phyloP scores from a whole-genome alignment of 2,329 filamentous ascomycete genomes.

The Bimuria novae-zelandiae region DNA sequence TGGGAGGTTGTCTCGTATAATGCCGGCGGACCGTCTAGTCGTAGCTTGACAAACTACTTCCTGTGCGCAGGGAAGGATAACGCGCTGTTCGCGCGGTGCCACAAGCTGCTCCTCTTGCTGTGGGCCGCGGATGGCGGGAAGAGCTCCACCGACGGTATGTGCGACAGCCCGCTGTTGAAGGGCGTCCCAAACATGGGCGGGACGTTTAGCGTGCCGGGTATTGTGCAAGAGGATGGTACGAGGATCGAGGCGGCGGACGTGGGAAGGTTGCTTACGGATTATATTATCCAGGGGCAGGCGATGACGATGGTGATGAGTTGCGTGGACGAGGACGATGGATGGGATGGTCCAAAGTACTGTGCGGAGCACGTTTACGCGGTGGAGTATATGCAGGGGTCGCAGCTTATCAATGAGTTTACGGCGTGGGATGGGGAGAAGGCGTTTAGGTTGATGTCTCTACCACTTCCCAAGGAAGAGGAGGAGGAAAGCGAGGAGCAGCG shows the following conservation, averaged over 20 bases:
- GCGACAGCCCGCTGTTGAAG: conserved; percentile 58
- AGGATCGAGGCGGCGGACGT: conserved; percentile 4
- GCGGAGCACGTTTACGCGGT: conserved; percentile 35
- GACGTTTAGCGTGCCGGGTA: conserved; percentile 24
- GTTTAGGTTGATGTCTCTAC: conserved; percentile 56
- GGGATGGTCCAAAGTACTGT: conserved; percentile 60
- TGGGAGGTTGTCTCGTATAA: conserved; percentile 43
- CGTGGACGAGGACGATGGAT: conserved; percentile 55
- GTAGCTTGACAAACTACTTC: conserved; percentile 3
- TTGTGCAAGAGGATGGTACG: conserved; percentile 47
- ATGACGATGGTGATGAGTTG: conserved; percentile 58
- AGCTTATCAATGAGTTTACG: conserved; percentile 53
- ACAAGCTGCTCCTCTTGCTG: conserved; percentile 56
- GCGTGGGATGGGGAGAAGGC: conserved; percentile 56
- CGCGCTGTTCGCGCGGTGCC: conserved; percentile 54
- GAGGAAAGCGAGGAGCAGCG: conserved; percentile 53
- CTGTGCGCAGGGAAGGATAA: conserved; percentile 42
- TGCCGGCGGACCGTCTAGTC: conserved; percentile 13
- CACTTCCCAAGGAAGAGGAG: conserved; percentile 46
- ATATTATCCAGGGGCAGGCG: conserved; percentile 61
- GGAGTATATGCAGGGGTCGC: conserved; percentile 25
- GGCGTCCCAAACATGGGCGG: conserved; percentile 54
- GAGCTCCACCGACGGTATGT: conserved; percentile 47
- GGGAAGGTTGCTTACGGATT: conserved; percentile 52
- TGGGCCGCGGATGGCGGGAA: conserved; percentile 49